Conservation (phyloP, 2,329 filamentous ascomycete genomes). For the Trichoderma sp. region DNA sequence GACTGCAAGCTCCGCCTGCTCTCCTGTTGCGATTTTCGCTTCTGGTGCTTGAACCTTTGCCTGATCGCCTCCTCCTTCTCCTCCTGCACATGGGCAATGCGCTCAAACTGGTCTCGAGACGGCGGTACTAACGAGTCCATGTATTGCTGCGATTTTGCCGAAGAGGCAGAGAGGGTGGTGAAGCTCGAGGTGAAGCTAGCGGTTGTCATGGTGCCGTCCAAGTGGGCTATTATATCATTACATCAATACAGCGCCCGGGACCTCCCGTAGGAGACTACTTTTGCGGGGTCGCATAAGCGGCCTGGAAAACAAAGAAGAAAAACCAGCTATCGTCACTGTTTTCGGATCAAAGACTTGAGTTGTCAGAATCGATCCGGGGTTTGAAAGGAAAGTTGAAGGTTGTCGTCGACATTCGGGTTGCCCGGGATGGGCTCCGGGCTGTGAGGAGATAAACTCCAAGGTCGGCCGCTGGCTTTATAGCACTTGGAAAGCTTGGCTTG, state of each 20-base stretch:
- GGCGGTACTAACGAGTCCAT: conserved; percentile 51
- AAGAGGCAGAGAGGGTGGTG: neutral
- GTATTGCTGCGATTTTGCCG: conserved; percentile 42
- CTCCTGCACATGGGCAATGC: conserved; percentile 50
- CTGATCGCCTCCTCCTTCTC: conserved; percentile 45
- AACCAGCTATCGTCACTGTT: neutral
- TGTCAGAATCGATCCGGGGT: neutral
- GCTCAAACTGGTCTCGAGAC: conserved; percentile 45
- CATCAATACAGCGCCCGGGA: neutral
- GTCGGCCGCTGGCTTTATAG: neutral
- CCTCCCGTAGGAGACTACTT: conserved; percentile 16
- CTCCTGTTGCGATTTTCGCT: conserved; percentile 36
- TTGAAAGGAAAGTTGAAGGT: neutral
- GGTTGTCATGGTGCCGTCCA: conserved; percentile 14
- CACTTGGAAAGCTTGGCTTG: neutral
- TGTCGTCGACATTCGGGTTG: conserved; percentile 1
- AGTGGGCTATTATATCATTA: neutral
- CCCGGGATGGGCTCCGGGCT: neutral
- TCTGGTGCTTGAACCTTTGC: conserved; percentile 40
- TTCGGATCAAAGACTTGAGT: neutral
- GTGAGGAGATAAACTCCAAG: neutral
- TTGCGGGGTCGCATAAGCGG: conserved; percentile 19
- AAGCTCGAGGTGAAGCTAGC: conserved; percentile 18
- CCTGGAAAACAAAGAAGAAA: neutral
- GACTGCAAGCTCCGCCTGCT: conserved; percentile 28